Percentiles rank a stretch among this genome's conserved stretches.
Conservation (phyloP, 352 stramenopile species). For the Lagenidium giganteum region DNA sequence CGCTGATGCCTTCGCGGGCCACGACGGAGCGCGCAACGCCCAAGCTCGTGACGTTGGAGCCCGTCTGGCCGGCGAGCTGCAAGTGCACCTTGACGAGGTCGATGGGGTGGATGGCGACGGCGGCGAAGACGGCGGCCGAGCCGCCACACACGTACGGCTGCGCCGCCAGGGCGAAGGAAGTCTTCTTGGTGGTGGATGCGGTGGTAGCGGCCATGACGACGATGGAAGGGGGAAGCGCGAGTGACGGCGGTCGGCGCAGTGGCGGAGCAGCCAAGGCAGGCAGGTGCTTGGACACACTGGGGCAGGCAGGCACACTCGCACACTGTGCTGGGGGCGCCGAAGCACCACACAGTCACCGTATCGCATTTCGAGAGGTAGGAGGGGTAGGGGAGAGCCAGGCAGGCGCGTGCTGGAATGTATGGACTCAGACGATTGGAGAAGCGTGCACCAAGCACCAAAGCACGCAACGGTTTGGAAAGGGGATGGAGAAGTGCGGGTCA, state of each 20-base stretch:
- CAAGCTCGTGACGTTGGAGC: conserved; percentile 67
- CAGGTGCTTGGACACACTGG: no score
- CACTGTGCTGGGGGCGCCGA: no score
- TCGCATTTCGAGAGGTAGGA: conserved; percentile 8
- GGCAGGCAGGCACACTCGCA: no score
- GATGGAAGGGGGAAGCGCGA: background rate
- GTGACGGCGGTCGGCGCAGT: conserved; percentile 1
- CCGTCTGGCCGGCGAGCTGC: conserved; percentile 80
- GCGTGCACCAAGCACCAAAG: conserved; percentile 12
- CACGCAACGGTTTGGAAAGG: background rate
- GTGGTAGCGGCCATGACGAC: conserved; percentile 16
- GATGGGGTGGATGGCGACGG: conserved; percentile 86
- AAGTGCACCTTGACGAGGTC: conserved; percentile 90
- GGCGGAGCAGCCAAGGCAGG: conserved; percentile 5
- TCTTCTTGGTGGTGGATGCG: conserved; percentile 23
- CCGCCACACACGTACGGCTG: conserved; percentile 82
- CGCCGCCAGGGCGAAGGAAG: conserved; percentile 42
- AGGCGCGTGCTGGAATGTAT: conserved; percentile 7
- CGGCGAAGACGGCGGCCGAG: conserved; percentile 65
- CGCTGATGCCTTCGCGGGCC: conserved; percentile 69
- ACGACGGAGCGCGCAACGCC: conserved; percentile 77
- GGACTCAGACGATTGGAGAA: conserved; percentile 15
- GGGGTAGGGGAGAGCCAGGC: background rate
- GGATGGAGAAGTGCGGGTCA: no score
- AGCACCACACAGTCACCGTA: no score